These are phyloP conservation scores for Avena atlantica DNA, from an alignment of 176 grass and related monocot genomes.

Conservation along the genomic window DNA sequence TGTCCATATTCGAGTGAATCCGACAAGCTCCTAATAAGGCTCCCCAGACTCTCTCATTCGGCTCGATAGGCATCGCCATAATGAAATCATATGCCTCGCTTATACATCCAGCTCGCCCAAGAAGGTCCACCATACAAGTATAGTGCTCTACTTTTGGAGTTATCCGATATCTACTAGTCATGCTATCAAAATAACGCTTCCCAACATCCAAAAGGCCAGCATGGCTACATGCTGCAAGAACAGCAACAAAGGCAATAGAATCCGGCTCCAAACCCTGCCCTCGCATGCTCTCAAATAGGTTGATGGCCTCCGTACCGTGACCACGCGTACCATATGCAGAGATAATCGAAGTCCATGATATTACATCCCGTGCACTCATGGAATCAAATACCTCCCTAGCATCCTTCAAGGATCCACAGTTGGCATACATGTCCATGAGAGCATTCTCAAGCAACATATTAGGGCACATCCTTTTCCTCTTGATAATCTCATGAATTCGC, in stretches of 20 bases:
- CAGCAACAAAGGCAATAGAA: slow-evolving; percentile 68
- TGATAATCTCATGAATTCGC: slow-evolving; percentile 62
- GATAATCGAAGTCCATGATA: slow-evolving; percentile 82
- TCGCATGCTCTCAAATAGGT: slow-evolving; percentile 74
- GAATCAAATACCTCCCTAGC: slow-evolving; percentile 74
- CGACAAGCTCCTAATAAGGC: slow-evolving; percentile 71
- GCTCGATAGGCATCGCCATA: slow-evolving; percentile 60
- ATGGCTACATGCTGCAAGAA: slow-evolving; percentile 79
- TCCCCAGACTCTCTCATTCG: slow-evolving; percentile 84
- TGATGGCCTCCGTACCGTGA: slow-evolving; percentile 58
- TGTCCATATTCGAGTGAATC: slow-evolving; percentile 81
- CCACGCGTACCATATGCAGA: slow-evolving; percentile 79
- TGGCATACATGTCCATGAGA: slow-evolving; percentile 79
- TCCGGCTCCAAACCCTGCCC: slow-evolving; percentile 61
- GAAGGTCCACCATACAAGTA: slow-evolving; percentile 81
- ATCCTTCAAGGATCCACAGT: slow-evolving; percentile 73
- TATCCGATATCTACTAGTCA: slow-evolving; percentile 65
- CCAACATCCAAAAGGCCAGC: slow-evolving; percentile 66
- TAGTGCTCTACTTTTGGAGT: slow-evolving; percentile 68
- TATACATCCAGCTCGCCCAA: slow-evolving; percentile 64
- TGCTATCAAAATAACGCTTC: slow-evolving; percentile 62
- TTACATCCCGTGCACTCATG: slow-evolving; percentile 57
- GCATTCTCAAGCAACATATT: slow-evolving; percentile 85
- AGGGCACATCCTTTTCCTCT: slow-evolving; percentile 60
- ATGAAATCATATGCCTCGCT: slow-evolving; percentile 79